Evolutionary conservation across 805 yeast species (phyloP), one percentile per base, ranked within the genome.

Genomic region (Wickerhamiella azyma): DNA sequence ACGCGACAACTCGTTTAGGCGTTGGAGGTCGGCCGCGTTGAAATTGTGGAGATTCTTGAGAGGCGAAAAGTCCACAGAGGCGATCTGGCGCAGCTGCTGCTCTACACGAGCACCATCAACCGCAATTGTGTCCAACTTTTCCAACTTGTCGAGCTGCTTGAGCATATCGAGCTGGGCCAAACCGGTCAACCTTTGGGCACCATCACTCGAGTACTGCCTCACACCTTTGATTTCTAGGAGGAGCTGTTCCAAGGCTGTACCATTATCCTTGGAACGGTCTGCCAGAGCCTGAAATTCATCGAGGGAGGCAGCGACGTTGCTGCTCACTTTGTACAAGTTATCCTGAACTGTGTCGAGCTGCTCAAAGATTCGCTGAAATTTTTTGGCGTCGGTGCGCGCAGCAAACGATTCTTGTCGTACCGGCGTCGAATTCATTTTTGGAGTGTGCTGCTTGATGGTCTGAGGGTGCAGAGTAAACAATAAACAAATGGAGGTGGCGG

Each of bases 261-360:
- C 68, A 50, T 64, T 64, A 46, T 64, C 66, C 21, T 56, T 49
- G 6, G 68, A 64, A 1, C 68, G 56, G 29, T 57, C 50, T 9
- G 62, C 57, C 26, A 64, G 51, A 26, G 59, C 53, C 14, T 57
- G 61, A 37, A 65, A 63, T 41, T 62, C 67, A 16, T 54, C 53
- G 41, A 57, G 55, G 5, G 66, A 59, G 10, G 59, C 55, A 9
- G 53, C 50, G 4, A 68, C 54, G 13, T 66, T 55, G 10, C 53
- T 51, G 43, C 62, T 63, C 16, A 69, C 57, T 4, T 50, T 32
- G 13, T 43, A 39, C 24, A 68, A 64, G 1, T 59, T 48, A 4
- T 59, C 61, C 19, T 56, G 52, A 32, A 68, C 47, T 16, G 51
- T 55, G 11, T 52, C 53, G 13, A 53, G 54, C 37, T 51, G 59